Percentiles rank a stretch among this genome's conserved stretches.
phyloP scores from a whole-genome alignment of 768 basidiomycete species.

The Galerina marginata region DNA sequence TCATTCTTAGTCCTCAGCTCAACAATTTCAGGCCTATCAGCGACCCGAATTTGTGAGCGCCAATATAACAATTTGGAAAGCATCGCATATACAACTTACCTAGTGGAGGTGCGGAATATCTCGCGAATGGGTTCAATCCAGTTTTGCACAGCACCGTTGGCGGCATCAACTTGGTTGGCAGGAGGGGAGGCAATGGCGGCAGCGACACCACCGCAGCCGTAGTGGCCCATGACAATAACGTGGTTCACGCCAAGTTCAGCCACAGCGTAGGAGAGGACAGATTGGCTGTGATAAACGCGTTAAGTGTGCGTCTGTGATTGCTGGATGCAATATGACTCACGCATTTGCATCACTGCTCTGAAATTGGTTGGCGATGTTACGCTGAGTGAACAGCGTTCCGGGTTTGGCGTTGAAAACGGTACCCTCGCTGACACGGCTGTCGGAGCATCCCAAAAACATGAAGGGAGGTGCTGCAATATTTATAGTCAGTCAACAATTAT shows the following conservation, averaged over 20 bases:
- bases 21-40: slow-evolving; percentile 39
- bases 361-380: slow-evolving; percentile 48
- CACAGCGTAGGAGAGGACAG: slow-evolving; percentile 46
- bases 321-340: slow-evolving; percentile 25
- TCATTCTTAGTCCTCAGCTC: slow-evolving; percentile 33
- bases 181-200: slow-evolving; percentile 39
- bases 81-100: slow-evolving; percentile 26
- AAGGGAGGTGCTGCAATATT: slow-evolving; percentile 34
- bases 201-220: slow-evolving; percentile 48
- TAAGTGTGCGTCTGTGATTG: neutral
- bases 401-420: slow-evolving; percentile 44
- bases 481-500: neutral
- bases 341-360: slow-evolving; percentile 39
- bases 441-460: slow-evolving; percentile 45
- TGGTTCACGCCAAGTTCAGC: slow-evolving; percentile 41
- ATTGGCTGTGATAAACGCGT: slow-evolving; percentile 12
- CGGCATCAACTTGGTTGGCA: slow-evolving; percentile 24
- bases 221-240: slow-evolving; percentile 50
- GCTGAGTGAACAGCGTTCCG: slow-evolving; percentile 43
- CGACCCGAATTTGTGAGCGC: neutral
- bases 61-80: neutral
- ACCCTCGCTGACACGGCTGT: slow-evolving; percentile 43
- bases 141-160: slow-evolving; percentile 40
- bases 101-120: slow-evolving; percentile 38
- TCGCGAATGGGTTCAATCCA: slow-evolving; percentile 48